Conservation (phyloP, 2,329 filamentous ascomycete genomes). For the Dryadomyces sulphureus region DNA sequence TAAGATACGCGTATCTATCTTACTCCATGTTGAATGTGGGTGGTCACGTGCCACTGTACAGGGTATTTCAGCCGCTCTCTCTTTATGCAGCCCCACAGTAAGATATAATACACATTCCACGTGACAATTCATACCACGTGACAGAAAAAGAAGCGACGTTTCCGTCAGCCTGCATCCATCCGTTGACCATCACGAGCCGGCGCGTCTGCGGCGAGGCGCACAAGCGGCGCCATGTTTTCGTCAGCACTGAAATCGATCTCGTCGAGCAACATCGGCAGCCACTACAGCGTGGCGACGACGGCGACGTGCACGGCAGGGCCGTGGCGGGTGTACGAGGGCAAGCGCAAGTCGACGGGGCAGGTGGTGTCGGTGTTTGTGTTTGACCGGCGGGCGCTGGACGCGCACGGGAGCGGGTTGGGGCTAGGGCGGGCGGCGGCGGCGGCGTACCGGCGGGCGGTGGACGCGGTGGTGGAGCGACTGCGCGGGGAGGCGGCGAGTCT, state of each 20-base stretch:
- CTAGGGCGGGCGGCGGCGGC: slow-evolving; percentile 44
- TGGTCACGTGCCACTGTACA: too few relatives aligned
- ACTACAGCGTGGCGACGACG: slow-evolving; percentile 69
- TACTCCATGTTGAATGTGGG: too few relatives aligned
- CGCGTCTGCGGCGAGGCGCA: too few relatives aligned
- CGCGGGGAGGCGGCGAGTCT: slow-evolving; percentile 86
- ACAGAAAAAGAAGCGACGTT: not conserved
- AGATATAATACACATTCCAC: too few relatives aligned
- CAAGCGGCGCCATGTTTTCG: slow-evolving; percentile 84
- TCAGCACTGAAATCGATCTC: slow-evolving; percentile 87
- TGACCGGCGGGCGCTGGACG: slow-evolving; percentile 73
- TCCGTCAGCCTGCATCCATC: too few relatives aligned
- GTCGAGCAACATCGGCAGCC: slow-evolving; percentile 76
- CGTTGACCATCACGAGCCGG: too few relatives aligned
- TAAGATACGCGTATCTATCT: too few relatives aligned
- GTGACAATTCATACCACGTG: too few relatives aligned
- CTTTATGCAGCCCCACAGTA: too few relatives aligned
- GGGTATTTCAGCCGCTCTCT: too few relatives aligned
- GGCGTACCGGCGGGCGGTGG: slow-evolving; percentile 47
- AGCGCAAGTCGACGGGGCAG: slow-evolving; percentile 89
- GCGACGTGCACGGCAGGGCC: slow-evolving; percentile 72
- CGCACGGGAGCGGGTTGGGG: slow-evolving; percentile 44
- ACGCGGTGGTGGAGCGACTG: slow-evolving; percentile 80
- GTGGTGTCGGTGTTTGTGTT: slow-evolving; percentile 87
- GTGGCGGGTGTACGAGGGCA: slow-evolving; percentile 96